These are phyloP conservation scores for Spatholobus suberectus DNA, from an alignment of 306 rosid species.

Conservation along the genomic window DNA sequence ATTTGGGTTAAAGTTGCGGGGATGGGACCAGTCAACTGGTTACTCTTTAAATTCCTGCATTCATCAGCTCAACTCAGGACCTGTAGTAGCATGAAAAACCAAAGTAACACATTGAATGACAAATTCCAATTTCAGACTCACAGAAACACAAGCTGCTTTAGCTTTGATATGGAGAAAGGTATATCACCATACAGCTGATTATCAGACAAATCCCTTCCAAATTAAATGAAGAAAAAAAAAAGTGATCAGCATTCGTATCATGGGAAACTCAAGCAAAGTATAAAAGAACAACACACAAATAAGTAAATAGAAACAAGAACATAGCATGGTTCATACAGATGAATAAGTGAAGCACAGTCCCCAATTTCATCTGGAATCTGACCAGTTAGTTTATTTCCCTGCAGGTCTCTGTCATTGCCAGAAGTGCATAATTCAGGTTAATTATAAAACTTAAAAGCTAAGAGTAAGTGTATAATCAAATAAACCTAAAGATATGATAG, in stretches of 20 bases:
- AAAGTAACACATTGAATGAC: not conserved
- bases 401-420: slow-evolving; percentile 8
- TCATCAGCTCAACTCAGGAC: not conserved
- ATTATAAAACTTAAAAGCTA: not conserved
- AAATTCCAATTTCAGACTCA: not conserved
- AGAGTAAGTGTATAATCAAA: not conserved
- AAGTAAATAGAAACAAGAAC: not conserved
- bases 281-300: not conserved
- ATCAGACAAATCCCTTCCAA: slow-evolving; percentile 23
- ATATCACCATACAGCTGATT: slow-evolving; percentile 12
- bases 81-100: not conserved
- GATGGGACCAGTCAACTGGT: slow-evolving; percentile 20
- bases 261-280: not conserved
- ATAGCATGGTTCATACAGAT: slow-evolving; percentile 1
- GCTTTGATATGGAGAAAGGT: slow-evolving; percentile 27
- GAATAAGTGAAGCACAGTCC: not conserved
- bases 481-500: not conserved
- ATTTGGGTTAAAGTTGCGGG: slow-evolving; percentile 17
- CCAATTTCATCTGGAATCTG: slow-evolving; percentile 24
- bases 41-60: slow-evolving; percentile 29
- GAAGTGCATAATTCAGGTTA: not conserved
- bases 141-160: slow-evolving; percentile 18
- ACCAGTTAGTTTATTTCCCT: slow-evolving; percentile 16
- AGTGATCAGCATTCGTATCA: not conserved
- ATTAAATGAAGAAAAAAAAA: not conserved